A percentile compares a stretch with the other conserved stretches of the same genome.
These are phyloP conservation scores for Rhododendron griersonianum DNA, from an alignment of 148 eudicot species.

Conservation along the genomic window DNA sequence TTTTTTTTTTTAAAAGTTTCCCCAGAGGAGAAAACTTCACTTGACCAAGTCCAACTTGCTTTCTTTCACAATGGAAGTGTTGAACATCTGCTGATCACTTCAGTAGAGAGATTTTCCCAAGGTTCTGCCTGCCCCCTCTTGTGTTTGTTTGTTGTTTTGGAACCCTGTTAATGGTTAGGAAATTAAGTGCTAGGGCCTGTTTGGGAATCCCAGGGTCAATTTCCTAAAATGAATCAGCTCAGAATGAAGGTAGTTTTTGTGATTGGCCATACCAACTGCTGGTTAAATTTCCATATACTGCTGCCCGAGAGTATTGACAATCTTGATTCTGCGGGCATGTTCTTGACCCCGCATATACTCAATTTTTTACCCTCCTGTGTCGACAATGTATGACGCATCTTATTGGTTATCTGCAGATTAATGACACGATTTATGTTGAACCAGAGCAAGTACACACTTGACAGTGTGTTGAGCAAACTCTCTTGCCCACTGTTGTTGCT, in stretches of 20 bases:
- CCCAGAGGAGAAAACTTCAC: background rate
- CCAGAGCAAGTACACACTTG: conserved; percentile 84
- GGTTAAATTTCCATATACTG: background rate
- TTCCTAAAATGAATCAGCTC: background rate
- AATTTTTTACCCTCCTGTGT: background rate
- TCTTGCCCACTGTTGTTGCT: conserved; percentile 79
- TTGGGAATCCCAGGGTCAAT: background rate
- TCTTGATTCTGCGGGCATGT: background rate
- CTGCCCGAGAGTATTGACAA: background rate
- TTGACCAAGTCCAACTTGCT: background rate
- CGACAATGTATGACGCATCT: background rate
- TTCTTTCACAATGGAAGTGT: background rate
- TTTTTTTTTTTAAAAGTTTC: background rate
- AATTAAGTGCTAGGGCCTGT: conserved; percentile 2
- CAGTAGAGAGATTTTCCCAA: background rate
- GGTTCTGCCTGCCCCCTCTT: background rate
- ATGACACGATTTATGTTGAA: conserved; percentile 82
- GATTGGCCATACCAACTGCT: background rate
- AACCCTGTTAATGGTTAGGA: background rate
- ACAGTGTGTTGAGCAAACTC: conserved; percentile 73
- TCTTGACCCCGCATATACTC: background rate
- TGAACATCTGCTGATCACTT: background rate
- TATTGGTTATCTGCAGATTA: conserved; percentile 44
- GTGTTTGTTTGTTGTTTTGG: background rate
- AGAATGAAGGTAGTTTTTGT: background rate